phyloP scores from a whole-genome alignment of 1,284 basidiomycete genomes.

The Sporisorium graminicola region DNA sequence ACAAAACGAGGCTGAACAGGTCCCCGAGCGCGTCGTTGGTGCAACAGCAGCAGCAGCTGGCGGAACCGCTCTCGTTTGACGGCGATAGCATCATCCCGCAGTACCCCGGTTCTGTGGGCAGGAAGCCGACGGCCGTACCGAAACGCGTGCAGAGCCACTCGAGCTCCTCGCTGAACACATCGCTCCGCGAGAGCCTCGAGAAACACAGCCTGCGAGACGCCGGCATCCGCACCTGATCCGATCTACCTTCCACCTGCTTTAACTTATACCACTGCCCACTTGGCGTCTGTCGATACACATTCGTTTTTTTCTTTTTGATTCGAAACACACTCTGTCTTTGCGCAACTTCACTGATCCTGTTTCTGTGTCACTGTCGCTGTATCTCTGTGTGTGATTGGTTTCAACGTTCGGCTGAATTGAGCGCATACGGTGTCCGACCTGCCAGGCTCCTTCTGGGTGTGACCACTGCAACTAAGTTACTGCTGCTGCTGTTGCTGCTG shows the following conservation, averaged over 20 bases:
- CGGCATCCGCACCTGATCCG: conserved; percentile 2
- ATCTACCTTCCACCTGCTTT: no score
- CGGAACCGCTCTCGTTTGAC: neutral
- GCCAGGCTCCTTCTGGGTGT: no score
- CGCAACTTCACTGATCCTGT: no score
- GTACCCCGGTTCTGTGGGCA: neutral
- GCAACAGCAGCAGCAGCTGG: no score
- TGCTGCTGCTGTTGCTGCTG: neutral
- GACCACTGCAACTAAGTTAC: no score
- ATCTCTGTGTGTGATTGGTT: neutral
- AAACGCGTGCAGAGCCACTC: neutral
- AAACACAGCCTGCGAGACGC: conserved; percentile 21
- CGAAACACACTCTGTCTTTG: neutral
- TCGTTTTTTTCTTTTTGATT: neutral
- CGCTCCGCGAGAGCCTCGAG: conserved; percentile 23
- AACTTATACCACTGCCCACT: no score
- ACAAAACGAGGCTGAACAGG: no score
- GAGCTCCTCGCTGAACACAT: neutral
- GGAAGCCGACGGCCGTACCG: neutral
- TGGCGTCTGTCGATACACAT: conserved; percentile 6
- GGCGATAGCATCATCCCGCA: neutral
- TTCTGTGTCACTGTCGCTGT: neutral
- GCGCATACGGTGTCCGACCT: no score
- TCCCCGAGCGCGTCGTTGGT: neutral
- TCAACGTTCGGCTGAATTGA: no score